Evolutionary conservation across 306 rosid species (phyloP), one percentile per base, ranked within the genome.

Genomic region (Delonix regia): DNA sequence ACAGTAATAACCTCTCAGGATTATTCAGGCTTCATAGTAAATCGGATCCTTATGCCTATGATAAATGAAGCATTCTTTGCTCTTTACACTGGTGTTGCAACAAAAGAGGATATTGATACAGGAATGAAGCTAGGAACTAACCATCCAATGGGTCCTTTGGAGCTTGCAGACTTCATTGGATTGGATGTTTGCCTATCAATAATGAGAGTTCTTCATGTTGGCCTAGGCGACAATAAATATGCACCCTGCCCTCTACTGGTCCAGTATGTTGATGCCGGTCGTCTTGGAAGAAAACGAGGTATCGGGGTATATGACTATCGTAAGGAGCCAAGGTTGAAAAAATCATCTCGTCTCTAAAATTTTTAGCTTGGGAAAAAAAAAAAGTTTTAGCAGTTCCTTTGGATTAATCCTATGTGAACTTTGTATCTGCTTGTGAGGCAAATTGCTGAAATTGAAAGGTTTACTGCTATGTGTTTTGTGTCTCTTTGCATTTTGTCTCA

Each of bases 141-240:
- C 69, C 97, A 94, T 86, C 97, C 97, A 74, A 89, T 92, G 97
- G 99, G 99, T 69, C 99, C 99, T 45, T 83, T 94, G 69, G 92
- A 94, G 83, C 97, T 94, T 64, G 99, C 97, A 15, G 99, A 94
- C 78, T 92, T 94, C 89, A 94, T 94, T 61, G 97, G 99, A 70
- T 87, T 94, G 91, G 99, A 94, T 81, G 92, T 91, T 57, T 94
- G 97, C 76, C 81, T 89, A 79, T 94, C 99, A 44, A 94, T 92
- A 82, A 83, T 92, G 97, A 90, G 76, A 83, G 97, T 94, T 84
- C 99, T 94, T 83, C 97, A 89, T 38, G 71, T 83, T 83, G 99
- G 97, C 61, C 93, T 94, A 60, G 99, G 97, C 4, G 97, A 92
- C 81, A 49, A 49, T 45, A 92, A 88, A 86, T 94, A 94, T 69